Percentiles rank a stretch among this genome's conserved stretches.
Evolutionary conservation across 208 protist species (phyloP).

Genomic region (Jaenimonas drosophilae): DNA sequence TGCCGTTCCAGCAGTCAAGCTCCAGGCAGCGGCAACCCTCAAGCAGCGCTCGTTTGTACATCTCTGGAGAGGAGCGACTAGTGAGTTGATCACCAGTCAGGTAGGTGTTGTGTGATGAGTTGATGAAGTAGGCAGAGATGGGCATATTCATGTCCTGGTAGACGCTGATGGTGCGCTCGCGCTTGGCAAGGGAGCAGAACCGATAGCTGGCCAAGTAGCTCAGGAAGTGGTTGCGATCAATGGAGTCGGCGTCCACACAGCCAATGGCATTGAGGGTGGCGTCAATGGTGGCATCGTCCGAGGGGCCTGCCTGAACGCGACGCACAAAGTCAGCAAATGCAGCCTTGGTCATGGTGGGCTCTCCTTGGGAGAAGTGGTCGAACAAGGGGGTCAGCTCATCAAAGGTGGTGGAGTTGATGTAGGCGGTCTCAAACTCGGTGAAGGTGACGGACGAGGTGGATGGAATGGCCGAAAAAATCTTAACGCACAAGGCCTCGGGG

Average conservation of each 20-base stretch:
- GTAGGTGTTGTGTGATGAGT: conserved; percentile 95
- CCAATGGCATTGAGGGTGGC: conserved; percentile 24
- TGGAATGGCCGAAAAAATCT: conserved; percentile 22
- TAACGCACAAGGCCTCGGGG: conserved; percentile 22
- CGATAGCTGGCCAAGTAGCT: conserved; percentile 22
- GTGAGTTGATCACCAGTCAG: conserved; percentile 90
- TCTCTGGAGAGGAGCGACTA: conserved; percentile 30
- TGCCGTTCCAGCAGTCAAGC: conserved; percentile 78
- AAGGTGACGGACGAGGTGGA: conserved; percentile 20
- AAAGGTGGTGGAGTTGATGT: conserved; percentile 24
- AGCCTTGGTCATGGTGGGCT: conserved; percentile 22
- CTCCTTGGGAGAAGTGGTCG: conserved; percentile 9
- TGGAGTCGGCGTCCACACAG: conserved; percentile 13
- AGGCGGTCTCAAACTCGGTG: conserved; percentile 28
- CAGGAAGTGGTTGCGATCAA: conserved; percentile 30
- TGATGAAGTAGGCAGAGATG: conserved; percentile 93
- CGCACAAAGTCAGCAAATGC: conserved; percentile 34
- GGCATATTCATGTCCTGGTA: conserved; percentile 88
- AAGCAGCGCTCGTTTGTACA: conserved; percentile 61
- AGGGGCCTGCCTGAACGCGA: conserved; percentile 26
- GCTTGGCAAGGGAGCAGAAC: conserved; percentile 22
- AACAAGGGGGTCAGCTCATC: conserved; percentile 52
- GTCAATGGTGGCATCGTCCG: conserved; percentile 19
- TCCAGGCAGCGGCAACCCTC: conserved; percentile 77
- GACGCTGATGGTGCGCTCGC: conserved; percentile 19